Evolutionary conservation across 1,139 yeast species (phyloP).

Genomic region (Yamadazyma spencermartinsiae): DNA sequence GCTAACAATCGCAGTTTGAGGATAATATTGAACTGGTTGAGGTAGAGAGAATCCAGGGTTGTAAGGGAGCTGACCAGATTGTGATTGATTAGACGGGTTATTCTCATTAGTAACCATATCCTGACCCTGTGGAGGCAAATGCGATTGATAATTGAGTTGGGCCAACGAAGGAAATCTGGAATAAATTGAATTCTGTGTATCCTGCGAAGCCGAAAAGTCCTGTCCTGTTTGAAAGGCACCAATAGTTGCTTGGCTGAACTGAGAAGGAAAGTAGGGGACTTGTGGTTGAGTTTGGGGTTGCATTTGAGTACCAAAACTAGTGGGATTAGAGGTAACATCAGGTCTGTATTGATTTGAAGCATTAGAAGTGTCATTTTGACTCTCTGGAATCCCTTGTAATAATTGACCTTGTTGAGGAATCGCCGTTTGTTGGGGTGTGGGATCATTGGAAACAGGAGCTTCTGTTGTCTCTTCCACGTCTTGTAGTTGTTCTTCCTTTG

Average conservation of each 20-base stretch:
- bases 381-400: too few relatives aligned
- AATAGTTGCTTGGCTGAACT: neutral
- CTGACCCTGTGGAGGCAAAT: neutral
- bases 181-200: neutral
- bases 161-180: neutral
- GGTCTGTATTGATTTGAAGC: neutral
- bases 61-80: neutral
- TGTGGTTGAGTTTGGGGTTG: slow-evolving; percentile 4
- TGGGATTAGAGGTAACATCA: neutral
- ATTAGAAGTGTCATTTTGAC: neutral
- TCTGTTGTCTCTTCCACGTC: neutral
- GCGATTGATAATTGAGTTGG: neutral
- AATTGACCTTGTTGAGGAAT: too few relatives aligned
- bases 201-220: neutral
- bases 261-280: neutral
- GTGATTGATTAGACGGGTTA: neutral
- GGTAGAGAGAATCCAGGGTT: neutral
- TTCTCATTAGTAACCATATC: neutral
- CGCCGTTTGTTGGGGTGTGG: too few relatives aligned
- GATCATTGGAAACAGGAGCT: too few relatives aligned
- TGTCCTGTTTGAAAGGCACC: neutral
- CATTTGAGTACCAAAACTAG: neutral
- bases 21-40: neutral
- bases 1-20: neutral
- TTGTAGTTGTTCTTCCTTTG: slow-evolving; percentile 1